These are phyloP conservation scores for Penicillium maclennaniae DNA, from an alignment of 495 filamentous ascomycete species.

Conservation along the genomic window DNA sequence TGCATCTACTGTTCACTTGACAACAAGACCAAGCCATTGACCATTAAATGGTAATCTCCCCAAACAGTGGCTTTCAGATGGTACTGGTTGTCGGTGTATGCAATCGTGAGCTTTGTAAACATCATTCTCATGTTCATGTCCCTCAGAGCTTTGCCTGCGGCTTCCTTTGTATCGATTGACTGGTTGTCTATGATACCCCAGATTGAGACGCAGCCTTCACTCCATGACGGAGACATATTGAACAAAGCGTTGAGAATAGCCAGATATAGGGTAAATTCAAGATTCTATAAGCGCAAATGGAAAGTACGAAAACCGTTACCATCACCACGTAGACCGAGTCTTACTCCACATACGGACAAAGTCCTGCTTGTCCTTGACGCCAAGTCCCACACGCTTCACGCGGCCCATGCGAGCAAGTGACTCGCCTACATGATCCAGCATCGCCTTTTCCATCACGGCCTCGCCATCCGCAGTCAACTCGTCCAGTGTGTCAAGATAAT, in stretches of 20 bases:
- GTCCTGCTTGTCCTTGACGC: slow-evolving; percentile 72
- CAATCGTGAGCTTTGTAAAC: too few species aligned
- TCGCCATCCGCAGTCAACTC: slow-evolving; percentile 34
- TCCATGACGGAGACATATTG: background rate
- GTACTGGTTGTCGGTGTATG: too few species aligned
- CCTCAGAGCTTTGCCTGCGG: too few species aligned
- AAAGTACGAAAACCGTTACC: background rate
- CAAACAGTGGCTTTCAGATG: too few species aligned
- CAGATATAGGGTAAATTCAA: background rate
- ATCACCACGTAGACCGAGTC: slow-evolving; percentile 37
- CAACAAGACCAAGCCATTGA: too few species aligned
- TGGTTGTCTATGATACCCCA: too few species aligned
- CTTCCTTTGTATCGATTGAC: too few species aligned
- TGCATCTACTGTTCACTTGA: too few species aligned
- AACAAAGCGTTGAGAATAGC: background rate
- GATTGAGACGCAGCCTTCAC: too few species aligned
- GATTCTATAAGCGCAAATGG: background rate
- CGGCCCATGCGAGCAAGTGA: slow-evolving; percentile 83
- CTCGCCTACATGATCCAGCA: slow-evolving; percentile 75
- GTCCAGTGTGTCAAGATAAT: slow-evolving; percentile 47
- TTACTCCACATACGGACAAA: slow-evolving; percentile 65
- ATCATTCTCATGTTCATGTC: too few species aligned
- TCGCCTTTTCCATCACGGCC: slow-evolving; percentile 51
- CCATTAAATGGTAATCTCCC: too few species aligned
- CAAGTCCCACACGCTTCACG: slow-evolving; percentile 85